phyloP scores from a whole-genome alignment of 2,329 filamentous ascomycete genomes.

The Rhytidhysteron rufulum region DNA sequence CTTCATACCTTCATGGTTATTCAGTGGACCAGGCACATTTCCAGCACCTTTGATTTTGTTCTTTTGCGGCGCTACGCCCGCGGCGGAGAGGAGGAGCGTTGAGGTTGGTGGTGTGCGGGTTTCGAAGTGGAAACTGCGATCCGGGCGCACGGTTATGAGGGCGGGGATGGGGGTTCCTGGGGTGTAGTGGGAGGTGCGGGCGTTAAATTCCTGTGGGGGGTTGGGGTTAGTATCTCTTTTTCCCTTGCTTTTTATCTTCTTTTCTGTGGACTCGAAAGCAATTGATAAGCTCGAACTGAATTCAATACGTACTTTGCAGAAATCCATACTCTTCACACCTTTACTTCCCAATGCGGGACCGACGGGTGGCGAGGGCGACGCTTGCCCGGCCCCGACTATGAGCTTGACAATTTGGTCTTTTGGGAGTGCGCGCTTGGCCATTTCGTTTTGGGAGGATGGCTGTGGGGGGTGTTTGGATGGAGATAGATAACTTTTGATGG shows the following conservation, averaged over 20 bases:
- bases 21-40: slow-evolving; percentile 46
- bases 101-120: slow-evolving; percentile 92
- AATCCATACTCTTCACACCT: slow-evolving; percentile 99
- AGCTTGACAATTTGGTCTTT: slow-evolving; percentile 74
- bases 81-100: slow-evolving; percentile 80
- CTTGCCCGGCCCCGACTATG: slow-evolving; percentile 94
- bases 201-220: slow-evolving; percentile 84
- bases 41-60: slow-evolving; percentile 71
- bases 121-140: slow-evolving; percentile 90
- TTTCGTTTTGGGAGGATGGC: slow-evolving; percentile 13
- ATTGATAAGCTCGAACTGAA: neutral
- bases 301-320: slow-evolving; percentile 74
- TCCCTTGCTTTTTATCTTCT: neutral
- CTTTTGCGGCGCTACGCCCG: slow-evolving; percentile 70
- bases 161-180: slow-evolving; percentile 84
- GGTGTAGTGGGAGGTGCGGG: slow-evolving; percentile 79
- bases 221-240: slow-evolving; percentile 1
- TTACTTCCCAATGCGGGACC: slow-evolving; percentile 95
- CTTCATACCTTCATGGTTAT: slow-evolving; percentile 35
- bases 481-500: neutral
- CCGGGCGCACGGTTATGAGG: slow-evolving; percentile 85
- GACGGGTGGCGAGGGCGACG: slow-evolving; percentile 90
- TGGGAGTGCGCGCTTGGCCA: slow-evolving; percentile 34
- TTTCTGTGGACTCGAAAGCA: neutral
- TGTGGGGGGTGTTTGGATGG: slow-evolving; percentile 1